A percentile compares a stretch with the other conserved stretches of the same genome.
These are phyloP conservation scores for Hymenoscyphus salicellus DNA, from an alignment of 2,329 filamentous ascomycete genomes.

Conservation along the genomic window DNA sequence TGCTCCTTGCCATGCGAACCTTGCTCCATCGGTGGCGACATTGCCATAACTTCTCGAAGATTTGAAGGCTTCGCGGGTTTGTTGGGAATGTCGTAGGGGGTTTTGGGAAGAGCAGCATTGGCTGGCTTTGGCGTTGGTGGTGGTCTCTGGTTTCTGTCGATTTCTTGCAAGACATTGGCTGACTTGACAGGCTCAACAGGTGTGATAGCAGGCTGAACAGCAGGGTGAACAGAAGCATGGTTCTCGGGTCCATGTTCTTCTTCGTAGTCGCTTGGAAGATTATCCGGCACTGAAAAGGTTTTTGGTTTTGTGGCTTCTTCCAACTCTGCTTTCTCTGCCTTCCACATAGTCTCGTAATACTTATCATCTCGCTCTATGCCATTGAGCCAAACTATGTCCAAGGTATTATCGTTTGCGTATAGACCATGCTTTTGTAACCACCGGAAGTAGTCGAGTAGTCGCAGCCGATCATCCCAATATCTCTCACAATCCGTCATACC, in stretches of 20 bases:
- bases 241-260: background rate
- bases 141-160: background rate
- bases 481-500: background rate
- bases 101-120: constrained; percentile 3
- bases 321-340: background rate
- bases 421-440: too few relatives aligned
- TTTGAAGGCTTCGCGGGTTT: background rate
- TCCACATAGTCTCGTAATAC: background rate
- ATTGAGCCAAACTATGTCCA: too few relatives aligned
- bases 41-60: background rate
- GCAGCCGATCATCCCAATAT: too few relatives aligned
- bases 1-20: background rate
- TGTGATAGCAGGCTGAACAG: background rate
- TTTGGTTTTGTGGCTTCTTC: background rate
- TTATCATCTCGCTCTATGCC: background rate
- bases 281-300: background rate
- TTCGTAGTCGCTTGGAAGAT: background rate
- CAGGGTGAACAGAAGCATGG: too few relatives aligned
- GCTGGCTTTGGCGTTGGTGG: background rate
- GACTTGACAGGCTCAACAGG: background rate
- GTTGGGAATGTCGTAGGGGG: background rate
- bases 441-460: too few relatives aligned
- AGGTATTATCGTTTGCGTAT: background rate
- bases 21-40: background rate
- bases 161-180: background rate